phyloP scores from a whole-genome alignment of 768 basidiomycete genomes.

The Phylloporus arenicola region DNA sequence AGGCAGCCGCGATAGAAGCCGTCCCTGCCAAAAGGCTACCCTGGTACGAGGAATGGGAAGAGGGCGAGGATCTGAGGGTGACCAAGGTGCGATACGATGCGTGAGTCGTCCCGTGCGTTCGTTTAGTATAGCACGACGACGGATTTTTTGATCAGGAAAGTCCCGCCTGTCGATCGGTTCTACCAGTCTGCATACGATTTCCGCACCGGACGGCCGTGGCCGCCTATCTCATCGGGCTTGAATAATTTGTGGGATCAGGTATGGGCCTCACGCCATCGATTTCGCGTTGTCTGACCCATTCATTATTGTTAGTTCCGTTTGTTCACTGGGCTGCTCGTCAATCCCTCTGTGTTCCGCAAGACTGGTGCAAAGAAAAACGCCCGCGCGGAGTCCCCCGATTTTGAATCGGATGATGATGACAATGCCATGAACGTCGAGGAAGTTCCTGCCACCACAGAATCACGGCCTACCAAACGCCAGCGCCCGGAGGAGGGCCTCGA shows the following conservation, averaged over 20 bases:
- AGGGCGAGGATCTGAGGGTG: slow-evolving; percentile 47
- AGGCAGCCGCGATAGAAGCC: slow-evolving; percentile 14
- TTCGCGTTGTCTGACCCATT: slow-evolving; percentile 2
- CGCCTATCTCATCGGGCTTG: slow-evolving; percentile 27
- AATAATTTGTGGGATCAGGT: slow-evolving; percentile 64
- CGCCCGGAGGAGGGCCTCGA: slow-evolving; percentile 13
- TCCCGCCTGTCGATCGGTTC: slow-evolving; percentile 49
- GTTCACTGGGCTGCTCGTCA: slow-evolving; percentile 53
- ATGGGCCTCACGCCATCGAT: slow-evolving; percentile 4
- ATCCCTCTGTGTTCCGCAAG: slow-evolving; percentile 36
- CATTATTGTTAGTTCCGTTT: slow-evolving; percentile 46
- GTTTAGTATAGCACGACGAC: not conserved
- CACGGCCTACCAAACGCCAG: slow-evolving; percentile 22
- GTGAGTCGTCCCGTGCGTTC: slow-evolving; percentile 35
- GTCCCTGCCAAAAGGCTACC: slow-evolving; percentile 26
- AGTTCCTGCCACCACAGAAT: not conserved
- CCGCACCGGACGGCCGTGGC: slow-evolving; percentile 36
- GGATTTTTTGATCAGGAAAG: slow-evolving; percentile 31
- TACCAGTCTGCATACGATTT: slow-evolving; percentile 59
- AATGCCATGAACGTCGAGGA: slow-evolving; percentile 5
- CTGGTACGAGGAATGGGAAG: slow-evolving; percentile 75
- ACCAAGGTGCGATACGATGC: slow-evolving; percentile 40
- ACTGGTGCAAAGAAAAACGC: slow-evolving; percentile 23
- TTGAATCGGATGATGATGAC: slow-evolving; percentile 28
- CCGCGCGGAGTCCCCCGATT: slow-evolving; percentile 33